phyloP scores from a whole-genome alignment of 2,329 filamentous ascomycete species.

The Pezicula radicicola region DNA sequence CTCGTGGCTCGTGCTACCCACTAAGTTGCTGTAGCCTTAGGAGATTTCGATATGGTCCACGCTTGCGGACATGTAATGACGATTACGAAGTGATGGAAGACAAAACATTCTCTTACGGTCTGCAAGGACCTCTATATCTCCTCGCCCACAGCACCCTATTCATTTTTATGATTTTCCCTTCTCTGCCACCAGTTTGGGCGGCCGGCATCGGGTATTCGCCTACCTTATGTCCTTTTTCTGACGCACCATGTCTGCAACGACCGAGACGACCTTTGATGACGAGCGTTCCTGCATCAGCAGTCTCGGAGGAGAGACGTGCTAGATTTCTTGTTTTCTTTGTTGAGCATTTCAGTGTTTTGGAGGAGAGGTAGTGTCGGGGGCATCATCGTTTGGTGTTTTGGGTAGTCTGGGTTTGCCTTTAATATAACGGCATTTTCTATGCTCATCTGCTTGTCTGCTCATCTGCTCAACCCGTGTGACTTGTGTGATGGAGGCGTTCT shows the following conservation, averaged over 20 bases:
- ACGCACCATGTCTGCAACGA: slow-evolving; percentile 20
- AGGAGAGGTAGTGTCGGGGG: slow-evolving; percentile 13
- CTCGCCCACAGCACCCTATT: slow-evolving; percentile 23
- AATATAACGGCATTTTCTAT: slow-evolving; percentile 13
- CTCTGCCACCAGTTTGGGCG: background rate
- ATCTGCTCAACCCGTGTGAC: background rate
- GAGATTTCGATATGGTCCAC: slow-evolving; percentile 26
- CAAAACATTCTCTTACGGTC: slow-evolving; percentile 35
- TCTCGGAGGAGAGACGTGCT: slow-evolving; percentile 9
- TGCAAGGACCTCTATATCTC: slow-evolving; percentile 44
- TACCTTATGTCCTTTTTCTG: slow-evolving; percentile 9
- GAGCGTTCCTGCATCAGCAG: slow-evolving; percentile 14
- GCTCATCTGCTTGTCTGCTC: slow-evolving; percentile 6
- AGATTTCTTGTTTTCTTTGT: slow-evolving; percentile 12
- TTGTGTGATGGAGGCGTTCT: too few relatives aligned
- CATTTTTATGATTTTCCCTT: background rate
- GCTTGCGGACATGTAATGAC: slow-evolving; percentile 40
- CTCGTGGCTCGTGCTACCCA: slow-evolving; percentile 84
- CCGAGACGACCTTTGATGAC: slow-evolving; percentile 24
- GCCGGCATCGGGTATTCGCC: slow-evolving; percentile 2
- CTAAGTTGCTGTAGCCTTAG: slow-evolving; percentile 36
- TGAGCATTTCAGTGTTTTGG: slow-evolving; percentile 12
- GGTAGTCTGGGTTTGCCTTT: slow-evolving; percentile 20
- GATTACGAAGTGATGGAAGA: slow-evolving; percentile 49
- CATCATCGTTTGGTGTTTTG: slow-evolving; percentile 22